Evolutionary conservation across 1,284 basidiomycete genomes (phyloP).

Genomic region (Pterulicium gracile): DNA sequence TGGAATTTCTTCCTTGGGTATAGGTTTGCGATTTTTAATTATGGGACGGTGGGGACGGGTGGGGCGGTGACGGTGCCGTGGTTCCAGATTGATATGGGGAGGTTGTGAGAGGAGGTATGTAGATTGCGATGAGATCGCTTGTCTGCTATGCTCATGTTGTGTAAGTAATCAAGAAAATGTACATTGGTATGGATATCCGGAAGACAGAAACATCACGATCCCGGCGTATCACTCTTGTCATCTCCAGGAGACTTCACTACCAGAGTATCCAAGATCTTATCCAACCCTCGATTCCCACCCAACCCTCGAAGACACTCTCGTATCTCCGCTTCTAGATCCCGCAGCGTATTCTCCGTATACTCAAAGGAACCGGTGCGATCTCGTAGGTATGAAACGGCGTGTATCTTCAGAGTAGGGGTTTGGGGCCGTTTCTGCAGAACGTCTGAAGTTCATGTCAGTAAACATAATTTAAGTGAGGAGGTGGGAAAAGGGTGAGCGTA

Average conservation of each 20-base stretch:
- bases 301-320: constrained; percentile 32
- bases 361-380: constrained; percentile 59
- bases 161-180: too few species aligned
- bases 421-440: constrained; percentile 82
- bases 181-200: too few species aligned
- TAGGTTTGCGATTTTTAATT: constrained; percentile 18
- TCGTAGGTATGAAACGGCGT: constrained; percentile 71
- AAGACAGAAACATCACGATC: too few species aligned
- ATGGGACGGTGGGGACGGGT: constrained; percentile 15
- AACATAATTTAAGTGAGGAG: not conserved
- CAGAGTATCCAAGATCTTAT: constrained; percentile 36
- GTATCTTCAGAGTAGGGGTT: constrained; percentile 68
- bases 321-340: constrained; percentile 35
- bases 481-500: constrained; percentile 26
- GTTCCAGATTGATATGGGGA: not conserved
- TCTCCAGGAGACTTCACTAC: too few species aligned
- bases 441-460: constrained; percentile 34
- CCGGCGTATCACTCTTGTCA: too few species aligned
- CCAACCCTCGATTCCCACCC: constrained; percentile 38
- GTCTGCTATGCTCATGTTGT: too few species aligned
- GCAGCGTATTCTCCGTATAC: constrained; percentile 53
- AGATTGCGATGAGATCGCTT: too few species aligned
- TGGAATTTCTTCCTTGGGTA: constrained; percentile 18
- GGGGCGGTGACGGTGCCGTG: constrained; percentile 12
- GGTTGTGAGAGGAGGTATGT: too few species aligned